Conservation (phyloP, 2,329 filamentous ascomycete genomes). For the Parastagonospora nodorum region DNA sequence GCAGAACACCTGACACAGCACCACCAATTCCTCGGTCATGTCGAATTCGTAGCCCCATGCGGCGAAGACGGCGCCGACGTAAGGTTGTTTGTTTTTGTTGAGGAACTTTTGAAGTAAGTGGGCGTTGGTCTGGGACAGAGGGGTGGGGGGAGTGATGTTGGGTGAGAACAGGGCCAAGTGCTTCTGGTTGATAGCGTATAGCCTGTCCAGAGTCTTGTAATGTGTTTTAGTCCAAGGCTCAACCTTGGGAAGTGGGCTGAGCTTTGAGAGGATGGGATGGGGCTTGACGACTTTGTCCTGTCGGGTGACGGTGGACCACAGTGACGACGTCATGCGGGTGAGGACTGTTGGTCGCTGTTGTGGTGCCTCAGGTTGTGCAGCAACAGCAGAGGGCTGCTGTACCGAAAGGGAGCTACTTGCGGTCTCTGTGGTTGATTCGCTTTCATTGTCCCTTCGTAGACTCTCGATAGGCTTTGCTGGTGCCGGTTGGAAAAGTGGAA, state of each 20-base stretch:
- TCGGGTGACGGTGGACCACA: conserved; percentile 14
- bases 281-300: not conserved
- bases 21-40: conserved; percentile 38
- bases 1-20: conserved; percentile 42
- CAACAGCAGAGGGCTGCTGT: conserved; percentile 2
- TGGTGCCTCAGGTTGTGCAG: conserved; percentile 3
- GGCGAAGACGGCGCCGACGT: conserved; percentile 34
- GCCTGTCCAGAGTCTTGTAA: conserved; percentile 44
- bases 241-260: conserved; percentile 37
- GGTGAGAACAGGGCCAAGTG: conserved; percentile 40
- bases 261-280: conserved; percentile 33
- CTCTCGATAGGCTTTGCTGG: not conserved
- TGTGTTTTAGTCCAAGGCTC: conserved; percentile 49
- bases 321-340: conserved; percentile 20
- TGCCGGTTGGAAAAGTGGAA: conserved; percentile 8
- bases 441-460: not conserved
- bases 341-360: conserved; percentile 21
- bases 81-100: conserved; percentile 21
- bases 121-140: conserved; percentile 34
- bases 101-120: conserved; percentile 34
- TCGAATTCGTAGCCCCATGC: conserved; percentile 44
- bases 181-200: conserved; percentile 41
- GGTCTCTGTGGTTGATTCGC: conserved; percentile 4
- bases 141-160: conserved; percentile 18
- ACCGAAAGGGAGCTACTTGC: conserved; percentile 6